Conservation (phyloP, 2,329 filamentous ascomycete genomes). For the Amylocarpus encephaloides region DNA sequence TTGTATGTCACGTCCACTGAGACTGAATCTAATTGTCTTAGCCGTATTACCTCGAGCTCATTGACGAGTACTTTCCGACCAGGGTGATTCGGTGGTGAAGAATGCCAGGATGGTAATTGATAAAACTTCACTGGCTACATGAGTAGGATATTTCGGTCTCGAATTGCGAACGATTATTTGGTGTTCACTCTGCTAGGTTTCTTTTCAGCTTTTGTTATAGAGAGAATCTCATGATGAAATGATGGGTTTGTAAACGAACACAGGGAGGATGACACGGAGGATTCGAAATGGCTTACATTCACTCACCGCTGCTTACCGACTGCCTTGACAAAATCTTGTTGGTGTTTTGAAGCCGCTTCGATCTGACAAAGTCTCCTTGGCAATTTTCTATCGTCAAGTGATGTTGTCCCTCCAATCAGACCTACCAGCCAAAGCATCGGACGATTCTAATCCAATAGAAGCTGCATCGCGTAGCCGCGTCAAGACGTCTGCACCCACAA, state of each 20-base stretch:
- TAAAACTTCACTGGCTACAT: neutral
- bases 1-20: neutral
- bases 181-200: neutral
- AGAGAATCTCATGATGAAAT: no score
- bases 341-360: no score
- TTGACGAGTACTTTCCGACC: constrained; percentile 67
- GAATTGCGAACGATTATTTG: no score
- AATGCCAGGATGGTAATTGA: neutral
- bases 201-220: neutral
- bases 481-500: neutral
- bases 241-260: no score
- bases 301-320: no score
- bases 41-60: constrained; percentile 68
- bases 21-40: constrained; percentile 26
- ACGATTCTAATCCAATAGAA: neutral
- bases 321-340: no score
- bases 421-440: neutral
- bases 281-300: no score
- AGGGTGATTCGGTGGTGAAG: constrained; percentile 61
- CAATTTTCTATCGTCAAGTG: no score
- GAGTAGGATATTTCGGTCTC: no score
- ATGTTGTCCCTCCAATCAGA: no score
- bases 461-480: neutral
- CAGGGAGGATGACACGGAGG: no score
- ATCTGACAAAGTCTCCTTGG: no score